A percentile compares a stretch with the other conserved stretches of the same genome.
Conservation (phyloP, 768 basidiomycete species). For the Hericium erinaceus region DNA sequence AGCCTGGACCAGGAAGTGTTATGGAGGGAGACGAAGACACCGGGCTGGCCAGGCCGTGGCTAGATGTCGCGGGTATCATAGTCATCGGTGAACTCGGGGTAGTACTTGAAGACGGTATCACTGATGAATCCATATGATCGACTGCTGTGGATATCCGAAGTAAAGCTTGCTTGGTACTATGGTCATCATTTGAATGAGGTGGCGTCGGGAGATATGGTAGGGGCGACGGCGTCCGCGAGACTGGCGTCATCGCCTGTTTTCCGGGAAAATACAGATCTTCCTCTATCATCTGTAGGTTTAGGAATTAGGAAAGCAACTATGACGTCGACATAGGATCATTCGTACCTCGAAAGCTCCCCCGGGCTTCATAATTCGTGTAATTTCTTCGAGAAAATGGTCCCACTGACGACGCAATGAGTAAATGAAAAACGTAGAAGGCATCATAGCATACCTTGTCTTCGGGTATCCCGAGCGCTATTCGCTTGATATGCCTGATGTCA, state of each 20-base stretch:
- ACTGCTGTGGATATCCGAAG: not conserved
- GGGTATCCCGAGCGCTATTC: constrained; percentile 66
- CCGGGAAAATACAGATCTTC: constrained; percentile 72
- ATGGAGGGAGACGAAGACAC: not conserved
- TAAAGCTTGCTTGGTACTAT: not conserved
- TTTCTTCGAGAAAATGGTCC: constrained; percentile 61
- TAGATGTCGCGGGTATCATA: not conserved
- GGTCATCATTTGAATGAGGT: not conserved
- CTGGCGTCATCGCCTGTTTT: constrained; percentile 25
- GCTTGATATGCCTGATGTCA: constrained; percentile 48
- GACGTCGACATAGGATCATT: not conserved
- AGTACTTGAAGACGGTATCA: not conserved
- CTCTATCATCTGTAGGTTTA: constrained; percentile 45
- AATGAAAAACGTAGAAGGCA: not conserved
- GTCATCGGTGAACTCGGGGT: no score
- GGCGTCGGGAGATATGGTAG: not conserved
- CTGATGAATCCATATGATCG: not conserved
- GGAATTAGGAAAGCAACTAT: not conserved
- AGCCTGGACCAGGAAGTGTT: not conserved
- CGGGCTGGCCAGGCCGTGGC: not conserved
- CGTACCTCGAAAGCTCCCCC: constrained; percentile 63
- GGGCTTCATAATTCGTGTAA: constrained; percentile 62
- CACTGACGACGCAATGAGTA: constrained; percentile 32
- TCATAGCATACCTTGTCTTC: constrained; percentile 50
- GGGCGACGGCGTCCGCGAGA: constrained; percentile 7